phyloP scores from a whole-genome alignment of 2,329 filamentous ascomycete species.

The Xylaria arbuscula region DNA sequence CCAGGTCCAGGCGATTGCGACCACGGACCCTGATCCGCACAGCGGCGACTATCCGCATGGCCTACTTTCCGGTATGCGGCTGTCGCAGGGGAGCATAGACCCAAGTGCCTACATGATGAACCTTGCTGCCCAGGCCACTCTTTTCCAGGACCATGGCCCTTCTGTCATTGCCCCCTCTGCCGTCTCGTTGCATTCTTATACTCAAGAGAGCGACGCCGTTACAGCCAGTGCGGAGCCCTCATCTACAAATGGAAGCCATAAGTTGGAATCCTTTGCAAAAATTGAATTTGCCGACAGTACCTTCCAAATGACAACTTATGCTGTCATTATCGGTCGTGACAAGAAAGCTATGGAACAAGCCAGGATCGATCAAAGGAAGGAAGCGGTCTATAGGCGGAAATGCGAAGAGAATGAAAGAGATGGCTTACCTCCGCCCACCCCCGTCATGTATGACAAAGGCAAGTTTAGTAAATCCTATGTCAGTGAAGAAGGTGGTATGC shows the following conservation, averaged over 20 bases:
- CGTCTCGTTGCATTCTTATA: conserved; percentile 49
- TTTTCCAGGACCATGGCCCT: conserved; percentile 45
- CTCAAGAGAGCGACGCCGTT: conserved; percentile 49
- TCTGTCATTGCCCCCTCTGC: conserved; percentile 50
- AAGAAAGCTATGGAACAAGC: conserved; percentile 68
- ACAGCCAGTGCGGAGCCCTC: conserved; percentile 50
- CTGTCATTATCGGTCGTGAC: conserved; percentile 78
- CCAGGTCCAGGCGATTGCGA: conserved; percentile 50
- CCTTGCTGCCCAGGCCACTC: conserved; percentile 44
- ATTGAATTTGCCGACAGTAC: conserved; percentile 79
- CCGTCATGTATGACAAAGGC: conserved; percentile 61
- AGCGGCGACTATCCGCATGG: conserved; percentile 42
- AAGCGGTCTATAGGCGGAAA: conserved; percentile 58
- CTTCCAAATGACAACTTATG: conserved; percentile 82
- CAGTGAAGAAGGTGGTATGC: conserved; percentile 76
- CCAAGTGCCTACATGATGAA: conserved; percentile 50
- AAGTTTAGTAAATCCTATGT: conserved; percentile 74
- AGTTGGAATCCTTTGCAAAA: conserved; percentile 67
- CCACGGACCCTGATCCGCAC: conserved; percentile 48
- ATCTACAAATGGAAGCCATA: conserved; percentile 53
- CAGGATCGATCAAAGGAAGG: conserved; percentile 61
- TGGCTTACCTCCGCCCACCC: conserved; percentile 64
- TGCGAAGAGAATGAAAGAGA: conserved; percentile 60
- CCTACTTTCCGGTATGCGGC: conserved; percentile 39
- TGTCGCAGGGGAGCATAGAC: conserved; percentile 48